Percentiles rank a stretch among this genome's conserved stretches.
phyloP scores from a whole-genome alignment of 225 moss, liverwort and hornwort genomes.

The Straminergon stramineum region DNA sequence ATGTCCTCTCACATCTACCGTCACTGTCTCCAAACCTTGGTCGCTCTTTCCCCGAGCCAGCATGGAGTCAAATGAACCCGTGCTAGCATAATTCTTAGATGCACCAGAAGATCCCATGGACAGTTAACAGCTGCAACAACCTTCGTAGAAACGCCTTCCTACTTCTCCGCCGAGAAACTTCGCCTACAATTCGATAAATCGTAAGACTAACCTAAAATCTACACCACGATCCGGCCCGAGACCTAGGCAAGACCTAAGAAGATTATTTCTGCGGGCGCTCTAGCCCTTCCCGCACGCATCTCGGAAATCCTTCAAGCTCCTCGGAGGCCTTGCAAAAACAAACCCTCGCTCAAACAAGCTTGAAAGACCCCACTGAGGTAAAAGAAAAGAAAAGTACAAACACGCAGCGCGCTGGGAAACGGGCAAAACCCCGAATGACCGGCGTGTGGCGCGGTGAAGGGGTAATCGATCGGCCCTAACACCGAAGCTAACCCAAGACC shows the following conservation, averaged over 20 bases:
- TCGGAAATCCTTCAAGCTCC: not conserved
- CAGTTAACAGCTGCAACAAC: slow-evolving; percentile 60
- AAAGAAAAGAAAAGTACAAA: not conserved
- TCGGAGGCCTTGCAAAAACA: not conserved
- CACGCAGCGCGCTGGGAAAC: not conserved
- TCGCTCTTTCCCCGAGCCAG: not conserved
- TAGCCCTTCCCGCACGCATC: not conserved
- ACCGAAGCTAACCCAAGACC: not conserved
- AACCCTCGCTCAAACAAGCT: not conserved
- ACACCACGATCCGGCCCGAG: not conserved
- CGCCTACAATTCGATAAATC: slow-evolving; percentile 20
- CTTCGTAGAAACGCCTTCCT: slow-evolving; percentile 34
- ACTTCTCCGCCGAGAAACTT: slow-evolving; percentile 42
- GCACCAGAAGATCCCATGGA: slow-evolving; percentile 86
- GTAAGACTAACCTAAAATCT: not conserved
- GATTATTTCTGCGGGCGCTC: not conserved
- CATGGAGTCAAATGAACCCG: not conserved
- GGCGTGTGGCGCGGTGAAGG: not conserved
- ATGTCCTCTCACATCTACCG: not conserved
- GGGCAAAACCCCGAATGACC: not conserved
- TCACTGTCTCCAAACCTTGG: not conserved
- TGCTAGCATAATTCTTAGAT: slow-evolving; percentile 5
- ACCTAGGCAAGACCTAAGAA: not conserved
- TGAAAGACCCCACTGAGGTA: not conserved
- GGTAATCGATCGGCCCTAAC: not conserved